Evolutionary conservation across 441 rosid species (phyloP), one percentile per base, ranked within the genome.

Genomic region (Erodium chrysanthum): DNA sequence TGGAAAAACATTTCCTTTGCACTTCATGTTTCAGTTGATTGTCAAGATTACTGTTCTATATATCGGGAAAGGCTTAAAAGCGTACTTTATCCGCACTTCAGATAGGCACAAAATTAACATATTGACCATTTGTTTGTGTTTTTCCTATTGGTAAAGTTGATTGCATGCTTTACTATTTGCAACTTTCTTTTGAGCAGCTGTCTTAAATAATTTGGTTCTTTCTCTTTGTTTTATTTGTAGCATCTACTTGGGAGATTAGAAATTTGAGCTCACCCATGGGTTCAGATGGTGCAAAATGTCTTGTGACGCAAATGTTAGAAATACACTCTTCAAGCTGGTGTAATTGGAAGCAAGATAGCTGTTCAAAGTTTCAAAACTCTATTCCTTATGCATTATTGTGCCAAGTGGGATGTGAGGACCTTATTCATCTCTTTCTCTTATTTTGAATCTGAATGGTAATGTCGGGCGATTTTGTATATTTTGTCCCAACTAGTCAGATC

Each of bases 201-300:
- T 59, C 70, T 65, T 70, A 14, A 62, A 35, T 74, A 40, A 66
- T 46, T 65, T 42, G n/a, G 21, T 40, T 58, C 40, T 75, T 68
- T 68, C 15, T 61, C 54, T 62, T 65, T 71, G 8, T 60, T 35
- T 79, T 75, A 27, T 76, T 81, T 81, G 73, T 75, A 95, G 99
- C 99, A 70, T 92, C 97, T 65, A 84, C 91, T 65, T 95, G 99
- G 99, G 99, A 95, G 89, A 86, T 95, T 62, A 84, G 87, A 78
- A 77, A 75, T 76, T 73, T 95, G 73, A 85, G 80, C 66, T 67
- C 84, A 65, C 88, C 96, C 44, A 78, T 74, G 85, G 94, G 92
- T 76, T 79, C 92, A 54, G 84, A 73, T 67, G 70, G 79, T 54
- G 74, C 82, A 72, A 89, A 79, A 81, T 86, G 96, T 83, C 83